phyloP scores from a whole-genome alignment of 352 stramenopile genomes.

The Pythium plurisporium region DNA sequence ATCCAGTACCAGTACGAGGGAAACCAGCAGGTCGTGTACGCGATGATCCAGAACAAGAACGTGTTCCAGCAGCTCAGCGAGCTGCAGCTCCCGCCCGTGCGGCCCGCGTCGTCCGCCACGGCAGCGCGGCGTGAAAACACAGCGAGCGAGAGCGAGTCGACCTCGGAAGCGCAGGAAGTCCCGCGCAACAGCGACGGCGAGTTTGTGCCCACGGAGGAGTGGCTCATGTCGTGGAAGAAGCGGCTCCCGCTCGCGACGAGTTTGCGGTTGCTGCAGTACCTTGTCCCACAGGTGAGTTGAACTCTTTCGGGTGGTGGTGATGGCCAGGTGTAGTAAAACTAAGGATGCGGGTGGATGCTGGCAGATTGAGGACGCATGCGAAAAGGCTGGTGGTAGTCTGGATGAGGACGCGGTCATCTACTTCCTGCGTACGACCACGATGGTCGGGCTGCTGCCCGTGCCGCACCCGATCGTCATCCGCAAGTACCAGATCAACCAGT shows the following conservation, averaged over 20 bases:
- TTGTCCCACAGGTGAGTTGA: conserved; percentile 83
- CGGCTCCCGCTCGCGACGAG: conserved; percentile 95
- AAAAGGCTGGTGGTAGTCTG: conserved; percentile 80
- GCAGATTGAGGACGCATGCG: conserved; percentile 63
- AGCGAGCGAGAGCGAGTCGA: conserved; percentile 6
- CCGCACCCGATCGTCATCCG: conserved; percentile 98
- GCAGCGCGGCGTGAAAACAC: conserved; percentile 6
- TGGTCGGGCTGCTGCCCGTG: conserved; percentile 97
- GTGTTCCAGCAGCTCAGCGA: conserved; percentile 91
- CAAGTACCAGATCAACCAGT: conserved; percentile 99
- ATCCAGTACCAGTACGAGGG: conserved; percentile 98
- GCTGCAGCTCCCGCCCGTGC: conserved; percentile 86
- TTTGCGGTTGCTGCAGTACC: conserved; percentile 91
- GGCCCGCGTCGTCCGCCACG: conserved; percentile 24
- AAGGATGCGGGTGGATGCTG: not conserved
- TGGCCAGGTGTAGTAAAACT: not conserved
- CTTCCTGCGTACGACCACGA: conserved; percentile 95
- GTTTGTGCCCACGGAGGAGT: conserved; percentile 90
- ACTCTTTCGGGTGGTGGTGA: not conserved
- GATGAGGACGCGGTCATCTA: conserved; percentile 96
- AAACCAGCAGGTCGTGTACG: conserved; percentile 98
- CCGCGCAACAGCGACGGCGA: conserved; percentile 43
- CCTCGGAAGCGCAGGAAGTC: conserved; percentile 17
- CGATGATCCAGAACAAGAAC: conserved; percentile 96
- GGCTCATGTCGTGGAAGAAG: conserved; percentile 93